Evolutionary conservation across 1,139 yeast species (phyloP), one percentile per base, ranked within the genome.

Genomic region (Meyerozyma athensensis): DNA sequence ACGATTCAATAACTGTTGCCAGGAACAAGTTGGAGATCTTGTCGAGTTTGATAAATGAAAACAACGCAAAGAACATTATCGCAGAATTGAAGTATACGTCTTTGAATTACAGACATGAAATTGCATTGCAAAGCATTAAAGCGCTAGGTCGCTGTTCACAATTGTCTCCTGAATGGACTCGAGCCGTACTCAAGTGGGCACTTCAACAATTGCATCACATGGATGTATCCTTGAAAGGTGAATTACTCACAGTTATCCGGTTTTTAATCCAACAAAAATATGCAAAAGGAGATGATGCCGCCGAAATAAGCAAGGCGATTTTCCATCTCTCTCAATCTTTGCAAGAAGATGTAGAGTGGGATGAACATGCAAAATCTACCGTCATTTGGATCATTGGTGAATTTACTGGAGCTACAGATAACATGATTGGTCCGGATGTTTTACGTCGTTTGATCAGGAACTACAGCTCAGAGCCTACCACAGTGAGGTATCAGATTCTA

Each of bases 351-450:
- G 32, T 63, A 3, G 51, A 54, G 2, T 49, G 72, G 21, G 70
- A 62, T 21, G 55, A 64, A 17, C 68, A 70, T 13, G 96, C 97
- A 0, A 77, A 81, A 46, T 89, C 95, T 1, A 84, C 94, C 39
- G 80, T 89, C 16, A 72, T 92, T 13, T 94, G 97, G 97, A 72
- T 90, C 9, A 76, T 92, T 33, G 97, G 97, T 2, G 97, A 92
- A 53, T 82, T 85, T 52, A 61, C 74, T 0, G 65, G 59, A 32
- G 53, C 58, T n/a, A 58, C 63, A 7, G 50, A 59, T 7, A 68
- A 68, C 35, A 38, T 53, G 18, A 69, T 85, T 34, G 87, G 87
- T 1, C 94, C 95, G 0, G 97, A 92, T 56, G 77, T 87, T 1
- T 64, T 89, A 40, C 69, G 96, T 38, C 59, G 62, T 7, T 59